Evolutionary conservation across 371 early-diverging fungal genomes (phyloP).

Genomic region (Mucor sp.): DNA sequence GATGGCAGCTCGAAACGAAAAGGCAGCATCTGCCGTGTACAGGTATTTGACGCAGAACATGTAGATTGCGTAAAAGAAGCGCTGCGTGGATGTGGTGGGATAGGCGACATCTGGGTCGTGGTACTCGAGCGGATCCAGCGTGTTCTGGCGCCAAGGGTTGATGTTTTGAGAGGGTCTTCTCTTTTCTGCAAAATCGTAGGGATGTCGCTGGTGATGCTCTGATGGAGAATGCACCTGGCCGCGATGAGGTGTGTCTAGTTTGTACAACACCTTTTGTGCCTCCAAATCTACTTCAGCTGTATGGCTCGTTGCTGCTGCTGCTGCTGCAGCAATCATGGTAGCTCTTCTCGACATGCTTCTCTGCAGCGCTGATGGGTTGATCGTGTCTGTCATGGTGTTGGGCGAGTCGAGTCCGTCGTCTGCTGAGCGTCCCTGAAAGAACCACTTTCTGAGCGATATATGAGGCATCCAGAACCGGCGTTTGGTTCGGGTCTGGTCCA

Average conservation of each 20-base stretch:
- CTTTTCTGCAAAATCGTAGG: neutral
- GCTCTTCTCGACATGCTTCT: conserved; percentile 21
- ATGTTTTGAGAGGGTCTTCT: neutral
- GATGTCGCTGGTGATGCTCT: conserved; percentile 3
- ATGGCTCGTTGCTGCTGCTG: neutral
- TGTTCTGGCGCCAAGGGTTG: conserved; percentile 20
- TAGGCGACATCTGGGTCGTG: conserved; percentile 50
- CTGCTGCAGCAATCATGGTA: conserved; percentile 4
- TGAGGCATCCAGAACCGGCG: conserved; percentile 35
- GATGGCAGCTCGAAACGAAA: conserved; percentile 39
- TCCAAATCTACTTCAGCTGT: conserved; percentile 5
- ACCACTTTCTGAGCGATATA: conserved; percentile 27
- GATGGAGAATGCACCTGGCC: conserved; percentile 9
- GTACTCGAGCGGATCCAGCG: conserved; percentile 32
- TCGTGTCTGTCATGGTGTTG: conserved; percentile 16
- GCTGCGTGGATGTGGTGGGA: conserved; percentile 33
- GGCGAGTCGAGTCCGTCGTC: conserved; percentile 33
- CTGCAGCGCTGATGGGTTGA: conserved; percentile 14
- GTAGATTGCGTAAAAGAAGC: conserved; percentile 33
- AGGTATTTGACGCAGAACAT: conserved; percentile 24
- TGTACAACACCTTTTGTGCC: conserved; percentile 2
- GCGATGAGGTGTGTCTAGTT: conserved; percentile 15
- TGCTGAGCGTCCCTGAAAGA: conserved; percentile 2
- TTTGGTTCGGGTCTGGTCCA: conserved; percentile 32
- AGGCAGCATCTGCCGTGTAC: conserved; percentile 39